These are phyloP conservation scores for Xylariaceae sp. DNA, from an alignment of 2,329 filamentous ascomycete genomes.

Conservation along the genomic window DNA sequence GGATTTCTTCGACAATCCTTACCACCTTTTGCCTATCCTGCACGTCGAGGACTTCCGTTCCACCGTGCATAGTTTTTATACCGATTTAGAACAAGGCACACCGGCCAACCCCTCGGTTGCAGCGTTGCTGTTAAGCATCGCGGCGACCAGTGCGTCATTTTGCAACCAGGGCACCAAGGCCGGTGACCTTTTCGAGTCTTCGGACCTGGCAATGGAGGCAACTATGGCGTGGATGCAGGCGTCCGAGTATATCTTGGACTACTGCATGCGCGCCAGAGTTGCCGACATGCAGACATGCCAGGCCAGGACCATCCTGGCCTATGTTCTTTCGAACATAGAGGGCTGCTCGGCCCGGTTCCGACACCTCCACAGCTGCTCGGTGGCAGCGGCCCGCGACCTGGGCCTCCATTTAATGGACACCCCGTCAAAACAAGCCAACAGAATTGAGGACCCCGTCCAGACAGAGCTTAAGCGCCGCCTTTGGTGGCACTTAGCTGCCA, in stretches of 20 bases:
- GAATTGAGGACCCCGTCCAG: conserved; percentile 22
- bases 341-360: conserved; percentile 34
- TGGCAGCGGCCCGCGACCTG: conserved; percentile 33
- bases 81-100: conserved; percentile 9
- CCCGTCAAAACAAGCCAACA: conserved; percentile 21
- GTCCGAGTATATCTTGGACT: conserved; percentile 34
- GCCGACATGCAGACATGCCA: conserved; percentile 35
- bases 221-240: conserved; percentile 25
- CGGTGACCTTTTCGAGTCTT: conserved; percentile 16
- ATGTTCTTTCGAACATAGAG: conserved; percentile 37
- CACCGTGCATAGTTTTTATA: conserved; percentile 22
- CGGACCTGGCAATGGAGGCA: conserved; percentile 18
- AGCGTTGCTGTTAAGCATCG: conserved; percentile 28
- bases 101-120: conserved; percentile 20
- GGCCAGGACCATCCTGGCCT: conserved; percentile 35
- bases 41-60: conserved; percentile 24
- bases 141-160: conserved; percentile 30
- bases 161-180: conserved; percentile 14
- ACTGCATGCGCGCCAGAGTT: conserved; percentile 27
- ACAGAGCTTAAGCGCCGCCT: conserved; percentile 38
- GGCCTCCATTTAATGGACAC: conserved; percentile 38
- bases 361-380: conserved; percentile 28
- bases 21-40: conserved; percentile 26
- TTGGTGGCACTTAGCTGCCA: conserved; percentile 42
- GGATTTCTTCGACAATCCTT: conserved; percentile 28